phyloP scores from a whole-genome alignment of 2,329 filamentous ascomycete species.

The Podosphaera fusca region DNA sequence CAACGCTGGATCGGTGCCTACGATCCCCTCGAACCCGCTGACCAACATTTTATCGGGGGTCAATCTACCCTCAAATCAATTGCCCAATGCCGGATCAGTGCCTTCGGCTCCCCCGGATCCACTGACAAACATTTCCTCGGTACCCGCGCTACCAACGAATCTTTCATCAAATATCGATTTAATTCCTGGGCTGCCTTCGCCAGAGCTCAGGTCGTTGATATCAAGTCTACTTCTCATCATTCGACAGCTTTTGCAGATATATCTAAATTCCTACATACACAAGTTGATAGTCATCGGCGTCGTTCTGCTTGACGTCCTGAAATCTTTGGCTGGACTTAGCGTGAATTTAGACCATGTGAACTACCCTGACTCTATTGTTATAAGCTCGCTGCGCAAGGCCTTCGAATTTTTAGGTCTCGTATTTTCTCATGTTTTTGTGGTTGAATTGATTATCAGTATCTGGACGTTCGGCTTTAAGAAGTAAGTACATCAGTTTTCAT shows the following conservation, averaged over 20 bases:
- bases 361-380: constrained; percentile 8
- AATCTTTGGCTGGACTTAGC: constrained; percentile 28
- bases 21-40: no score
- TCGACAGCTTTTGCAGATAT: constrained; percentile 4
- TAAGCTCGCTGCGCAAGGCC: constrained; percentile 18
- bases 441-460: constrained; percentile 33
- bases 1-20: no score
- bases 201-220: not conserved
- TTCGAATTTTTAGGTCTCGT: constrained; percentile 30
- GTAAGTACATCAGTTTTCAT: not conserved
- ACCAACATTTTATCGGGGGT: no score
- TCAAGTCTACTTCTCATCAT: not conserved
- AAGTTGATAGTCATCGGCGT: constrained; percentile 26
- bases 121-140: no score
- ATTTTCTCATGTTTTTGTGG: constrained; percentile 41
- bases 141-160: no score
- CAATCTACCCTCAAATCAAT: no score
- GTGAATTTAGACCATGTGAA: constrained; percentile 21
- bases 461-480: constrained; percentile 38
- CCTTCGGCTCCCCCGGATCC: no score
- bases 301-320: constrained; percentile 25
- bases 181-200: not conserved
- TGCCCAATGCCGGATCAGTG: no score
- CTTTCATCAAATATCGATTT: not conserved
- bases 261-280: constrained; percentile 22